phyloP scores from a whole-genome alignment of 345 rosid species.

The Arabidopsis arenosa region DNA sequence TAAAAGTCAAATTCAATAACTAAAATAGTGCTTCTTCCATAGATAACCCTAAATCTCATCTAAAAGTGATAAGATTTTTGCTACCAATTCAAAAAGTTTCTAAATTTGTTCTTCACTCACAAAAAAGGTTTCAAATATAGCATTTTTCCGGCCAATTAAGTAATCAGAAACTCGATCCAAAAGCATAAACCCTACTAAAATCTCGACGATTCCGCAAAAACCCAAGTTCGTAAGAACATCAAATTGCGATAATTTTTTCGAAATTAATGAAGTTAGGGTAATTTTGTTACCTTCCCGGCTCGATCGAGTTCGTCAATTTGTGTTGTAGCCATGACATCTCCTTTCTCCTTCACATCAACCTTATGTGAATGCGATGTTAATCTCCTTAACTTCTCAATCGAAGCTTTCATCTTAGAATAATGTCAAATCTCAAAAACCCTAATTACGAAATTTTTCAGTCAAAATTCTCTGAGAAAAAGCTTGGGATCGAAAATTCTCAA shows the following conservation, averaged over 20 bases:
- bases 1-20: constrained; percentile 1
- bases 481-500: constrained; percentile 28
- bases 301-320: constrained; percentile 81
- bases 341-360: constrained; percentile 69
- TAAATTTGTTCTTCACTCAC: neutral
- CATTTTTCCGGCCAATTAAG: neutral
- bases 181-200: constrained; percentile 43
- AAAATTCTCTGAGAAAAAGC: neutral
- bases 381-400: constrained; percentile 67
- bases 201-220: constrained; percentile 27
- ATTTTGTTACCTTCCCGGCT: constrained; percentile 69
- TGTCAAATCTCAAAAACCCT: constrained; percentile 43
- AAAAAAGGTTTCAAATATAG: constrained; percentile 1
- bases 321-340: constrained; percentile 54
- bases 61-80: constrained; percentile 5
- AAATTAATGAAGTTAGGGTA: neutral
- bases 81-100: constrained; percentile 29
- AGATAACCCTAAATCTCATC: neutral
- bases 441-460: constrained; percentile 32
- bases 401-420: constrained; percentile 68
- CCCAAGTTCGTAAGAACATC: neutral
- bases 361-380: constrained; percentile 78
- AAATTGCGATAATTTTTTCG: neutral
- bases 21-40: neutral
- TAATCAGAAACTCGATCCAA: constrained; percentile 13